Percentiles rank a stretch among this genome's conserved stretches.
Conservation (phyloP, 2,329 filamentous ascomycete genomes). For the Pseudopithomyces maydicus region DNA sequence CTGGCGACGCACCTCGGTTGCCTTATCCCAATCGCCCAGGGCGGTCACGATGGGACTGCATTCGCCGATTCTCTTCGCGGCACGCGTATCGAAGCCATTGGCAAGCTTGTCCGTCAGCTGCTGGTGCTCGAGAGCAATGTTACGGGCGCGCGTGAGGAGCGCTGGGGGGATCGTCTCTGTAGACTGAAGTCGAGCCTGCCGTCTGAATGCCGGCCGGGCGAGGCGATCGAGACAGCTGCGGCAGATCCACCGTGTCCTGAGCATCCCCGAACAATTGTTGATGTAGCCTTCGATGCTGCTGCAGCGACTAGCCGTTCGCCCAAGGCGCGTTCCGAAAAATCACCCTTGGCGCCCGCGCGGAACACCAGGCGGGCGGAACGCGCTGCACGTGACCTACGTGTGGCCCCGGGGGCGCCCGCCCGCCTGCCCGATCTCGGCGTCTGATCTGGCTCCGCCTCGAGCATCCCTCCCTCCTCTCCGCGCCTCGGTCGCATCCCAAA, state of each 20-base stretch:
- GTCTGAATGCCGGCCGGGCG: constrained; percentile 37
- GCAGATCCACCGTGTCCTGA: constrained; percentile 51
- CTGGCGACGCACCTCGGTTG: constrained; percentile 55
- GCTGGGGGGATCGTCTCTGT: constrained; percentile 55
- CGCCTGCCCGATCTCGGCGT: background rate
- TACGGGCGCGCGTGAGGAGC: constrained; percentile 61
- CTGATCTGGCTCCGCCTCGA: background rate
- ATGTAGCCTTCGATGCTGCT: constrained; percentile 5
- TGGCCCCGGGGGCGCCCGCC: no score
- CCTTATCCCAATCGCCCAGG: constrained; percentile 62
- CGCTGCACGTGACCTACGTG: constrained; percentile 38
- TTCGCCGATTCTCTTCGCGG: constrained; percentile 64
- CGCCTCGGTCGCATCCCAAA: background rate
- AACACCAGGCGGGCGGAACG: constrained; percentile 9
- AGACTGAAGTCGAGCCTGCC: constrained; percentile 12
- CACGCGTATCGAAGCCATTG: constrained; percentile 59
- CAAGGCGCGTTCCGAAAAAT: constrained; percentile 29
- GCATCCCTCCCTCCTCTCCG: background rate
- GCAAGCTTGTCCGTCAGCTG: constrained; percentile 58
- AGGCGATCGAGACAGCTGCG: constrained; percentile 52
- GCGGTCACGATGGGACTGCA: constrained; percentile 58
- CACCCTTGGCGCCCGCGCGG: constrained; percentile 10
- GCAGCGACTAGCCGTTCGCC: constrained; percentile 1
- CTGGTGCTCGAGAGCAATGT: constrained; percentile 60
- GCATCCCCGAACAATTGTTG: constrained; percentile 39